Base-by-base conservation (phyloP, 164 flowering plant genomes). In the Platanus orientalis region DNA sequence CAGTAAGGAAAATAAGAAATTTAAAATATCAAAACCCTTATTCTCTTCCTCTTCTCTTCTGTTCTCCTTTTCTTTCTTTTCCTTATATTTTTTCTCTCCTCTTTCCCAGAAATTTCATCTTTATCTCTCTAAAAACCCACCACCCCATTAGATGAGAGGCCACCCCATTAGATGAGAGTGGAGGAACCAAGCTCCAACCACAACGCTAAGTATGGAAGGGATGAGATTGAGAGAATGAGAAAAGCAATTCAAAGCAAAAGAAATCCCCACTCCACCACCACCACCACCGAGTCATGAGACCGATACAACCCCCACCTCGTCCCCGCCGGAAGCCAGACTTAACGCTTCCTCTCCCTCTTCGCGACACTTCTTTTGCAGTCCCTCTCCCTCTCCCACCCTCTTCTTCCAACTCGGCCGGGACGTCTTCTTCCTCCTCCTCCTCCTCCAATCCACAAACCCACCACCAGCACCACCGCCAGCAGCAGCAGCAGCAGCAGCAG, bases 401-500 rank as follows among this genome's bases (percentile, higher is more conserved):
- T 7, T 6, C 75, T 32, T 54, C 77, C 42, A 32, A 3, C 6
- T 21, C 49, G 10, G 12, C 60, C 4, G 6, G 68, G 36, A n/a
- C n/a, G n/a, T n/a, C 14, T n/a, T n/a, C n/a, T n/a, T n/a, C 69
- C 29, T 50, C 74, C 23, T 24, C 68, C 34, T 23, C 69, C 25
- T 2, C 66, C 65, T 30, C 77, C 57, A 36, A n/a, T n/a, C 70
- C 40, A 24, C 71, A 21, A 19, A 60, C 54, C 44, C 60, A 25
- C 34, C 58, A 42, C 21, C 19, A 40, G n/a, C 60, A 21, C 19
- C 62, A 10, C 9, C 12, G 42, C 9, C 60, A 77, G 91, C 21
- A 73, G 90, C 81, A 96, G 96, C 3, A 73, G 81, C 75, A 96
- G 98, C 28, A 62, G 59, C 62, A 91, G 96, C 11, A 93, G 98